Percentiles rank a stretch among this genome's conserved stretches.
Conservation (phyloP, 2,329 filamentous ascomycete species). For the Fusarium sulawesiense region DNA sequence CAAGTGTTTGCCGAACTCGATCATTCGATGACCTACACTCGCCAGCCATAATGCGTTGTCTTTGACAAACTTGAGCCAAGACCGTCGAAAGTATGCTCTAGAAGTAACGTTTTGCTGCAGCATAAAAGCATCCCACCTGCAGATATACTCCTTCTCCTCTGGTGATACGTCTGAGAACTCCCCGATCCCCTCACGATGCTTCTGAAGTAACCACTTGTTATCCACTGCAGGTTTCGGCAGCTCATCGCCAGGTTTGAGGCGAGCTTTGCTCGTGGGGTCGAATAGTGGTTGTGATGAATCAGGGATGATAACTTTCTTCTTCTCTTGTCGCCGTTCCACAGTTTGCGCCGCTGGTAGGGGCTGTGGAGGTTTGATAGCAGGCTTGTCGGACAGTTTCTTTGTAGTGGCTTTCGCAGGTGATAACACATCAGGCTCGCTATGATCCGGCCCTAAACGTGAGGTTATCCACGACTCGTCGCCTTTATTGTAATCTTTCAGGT, state of each 20-base stretch:
- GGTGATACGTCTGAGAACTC: conserved; percentile 67
- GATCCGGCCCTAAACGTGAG: conserved; percentile 55
- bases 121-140: conserved; percentile 68
- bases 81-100: conserved; percentile 62
- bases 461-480: conserved; percentile 61
- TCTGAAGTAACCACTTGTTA: conserved; percentile 67
- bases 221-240: conserved; percentile 59
- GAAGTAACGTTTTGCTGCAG: conserved; percentile 63
- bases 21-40: conserved; percentile 58
- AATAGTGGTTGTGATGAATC: conserved; percentile 65
- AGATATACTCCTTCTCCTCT: conserved; percentile 68
- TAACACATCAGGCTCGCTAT: conserved; percentile 42
- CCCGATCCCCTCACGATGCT: conserved; percentile 67
- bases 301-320: conserved; percentile 57
- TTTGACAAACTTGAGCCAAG: conserved; percentile 64
- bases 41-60: conserved; percentile 66
- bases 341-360: conserved; percentile 6
- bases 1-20: conserved; percentile 67
- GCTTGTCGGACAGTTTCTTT: conserved; percentile 43
- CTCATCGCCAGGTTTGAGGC: conserved; percentile 60
- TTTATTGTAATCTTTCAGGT: conserved; percentile 57
- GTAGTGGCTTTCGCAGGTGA: conserved; percentile 42
- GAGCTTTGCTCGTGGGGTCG: conserved; percentile 66
- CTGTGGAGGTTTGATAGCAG: conserved; percentile 27
- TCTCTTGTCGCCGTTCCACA: conserved; percentile 24